Evolutionary conservation across 805 yeast species (phyloP), one percentile per base, ranked within the genome.

Genomic region (Nakazawaea anatomiae): DNA sequence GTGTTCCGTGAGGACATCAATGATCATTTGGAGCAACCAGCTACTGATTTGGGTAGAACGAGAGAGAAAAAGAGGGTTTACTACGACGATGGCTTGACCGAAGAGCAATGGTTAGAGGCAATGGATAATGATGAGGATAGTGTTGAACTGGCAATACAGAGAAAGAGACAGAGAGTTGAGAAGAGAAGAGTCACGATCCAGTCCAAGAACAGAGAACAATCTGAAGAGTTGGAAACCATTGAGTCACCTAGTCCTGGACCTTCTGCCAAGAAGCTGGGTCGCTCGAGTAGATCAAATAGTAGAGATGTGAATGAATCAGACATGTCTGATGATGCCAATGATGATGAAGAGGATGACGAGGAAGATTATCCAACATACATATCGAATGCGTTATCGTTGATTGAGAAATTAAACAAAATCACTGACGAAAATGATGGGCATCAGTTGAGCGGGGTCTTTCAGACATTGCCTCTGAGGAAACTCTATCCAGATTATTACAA

Each of bases 401-500:
- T 83, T 48, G 75, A 75, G 7, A 75, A 72, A 42, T 61, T 78
- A 51, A 54, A 65, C 40, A 65, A 65, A 41, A 63, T 74, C 49
- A 67, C 55, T 46, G 82, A 77, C 56, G 79, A 68, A 53, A 71
- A 68, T 18, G 82, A 74, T 35, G 69, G 68, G 41, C 75, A 80
- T 32, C 59, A 65, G 6, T 58, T 75, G 10, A 70, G 77, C 32
- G 85, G 76, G 40, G 68, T 84, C 46, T 91, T 91, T 69, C 62
- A 81, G 59, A 79, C 75, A 44, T 70, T 86, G 48, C 98, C 98
- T 3, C 77, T 91, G 0, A 77, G 78, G 55, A 78, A 79, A 63
- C 63, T 81, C 49, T 92, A 89, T 64, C 94, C 97, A 0, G 97
- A 92, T 66, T 92, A 92, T 65, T 92, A 85, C 58, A 70, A 74